A percentile compares a stretch with the other conserved stretches of the same genome.
phyloP scores from a whole-genome alignment of 2,329 filamentous ascomycete species.

The Chrysosporium queenslandicum region DNA sequence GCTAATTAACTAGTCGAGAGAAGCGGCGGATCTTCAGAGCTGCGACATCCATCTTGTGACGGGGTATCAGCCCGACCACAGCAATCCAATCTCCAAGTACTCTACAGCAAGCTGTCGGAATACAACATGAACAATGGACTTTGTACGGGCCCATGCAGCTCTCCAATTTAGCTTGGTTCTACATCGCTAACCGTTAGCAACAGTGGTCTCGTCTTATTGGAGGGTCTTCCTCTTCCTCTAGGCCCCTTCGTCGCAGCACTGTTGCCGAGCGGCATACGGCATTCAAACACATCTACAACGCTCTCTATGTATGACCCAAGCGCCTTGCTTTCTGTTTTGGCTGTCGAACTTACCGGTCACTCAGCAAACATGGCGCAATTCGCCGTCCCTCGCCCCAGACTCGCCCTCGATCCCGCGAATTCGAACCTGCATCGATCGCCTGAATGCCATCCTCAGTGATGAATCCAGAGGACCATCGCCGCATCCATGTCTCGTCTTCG shows the following conservation, averaged over 20 bases:
- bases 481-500: constrained; percentile 84
- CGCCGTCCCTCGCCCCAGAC: constrained; percentile 43
- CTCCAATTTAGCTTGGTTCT: neutral
- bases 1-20: too few species aligned
- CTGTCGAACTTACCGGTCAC: constrained; percentile 8
- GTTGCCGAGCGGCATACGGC: constrained; percentile 51
- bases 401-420: constrained; percentile 43
- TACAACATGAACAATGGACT: constrained; percentile 32
- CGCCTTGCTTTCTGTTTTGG: neutral
- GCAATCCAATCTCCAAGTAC: neutral
- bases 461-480: constrained; percentile 80
- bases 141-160: constrained; percentile 30
- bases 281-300: constrained; percentile 53
- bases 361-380: constrained; percentile 53
- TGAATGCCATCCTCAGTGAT: constrained; percentile 65
- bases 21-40: neutral
- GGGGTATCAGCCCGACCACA: neutral
- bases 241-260: constrained; percentile 44
- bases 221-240: constrained; percentile 40
- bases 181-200: neutral
- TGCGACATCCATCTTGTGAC: neutral
- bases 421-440: constrained; percentile 45
- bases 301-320: constrained; percentile 41
- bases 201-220: constrained; percentile 55
- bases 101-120: neutral